Base-by-base conservation (phyloP, 2,329 filamentous ascomycete species). In the Neopestalotiopsis rosae region DNA sequence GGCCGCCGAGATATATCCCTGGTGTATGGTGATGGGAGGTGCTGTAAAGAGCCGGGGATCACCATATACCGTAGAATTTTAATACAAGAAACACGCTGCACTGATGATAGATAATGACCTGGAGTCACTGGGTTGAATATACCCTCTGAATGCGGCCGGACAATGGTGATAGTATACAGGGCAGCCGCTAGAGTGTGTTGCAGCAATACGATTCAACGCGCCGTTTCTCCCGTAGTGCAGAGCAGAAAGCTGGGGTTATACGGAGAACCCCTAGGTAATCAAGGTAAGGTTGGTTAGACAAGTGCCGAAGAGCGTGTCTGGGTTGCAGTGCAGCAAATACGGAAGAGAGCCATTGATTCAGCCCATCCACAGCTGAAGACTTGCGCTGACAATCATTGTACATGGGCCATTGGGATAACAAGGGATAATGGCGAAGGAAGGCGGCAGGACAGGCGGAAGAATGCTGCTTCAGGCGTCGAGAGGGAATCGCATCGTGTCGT, bases 401-500 rank as follows among this genome's bases (percentile, higher is more conserved):
- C 45, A 52, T 52, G 45, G 20, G 45, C 45, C n/a, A 52, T 52
- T 28, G 24, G 45, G n/a, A 10, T 7, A 20, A n/a, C 45, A 52
- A 52, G 45, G 45, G n/a, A 10, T 7, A 20, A 52, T 20, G 20
- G 34, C 17, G 17, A 52, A 59, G 17, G 9, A 59, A 59, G 57
- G 24, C 57, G 24, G 13, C 13, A 17, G 59, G 34, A 30, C 13
- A 17, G 59, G 34, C 32, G 59, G 28, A 17, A 7, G 40, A 32
- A 61, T 28, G 32, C 24, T 59, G 28, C 30, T 20, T 20, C 30
- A 24, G 32, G 32, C 32, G 32, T 14, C 9, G 42, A 20, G 32
- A 58, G 49, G 14, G 45, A 57, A 40, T 5, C n/a, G 30, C 28
- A 58, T 66, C 49, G 49, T 66, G 63, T 66, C 49, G 63, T 56